Base-by-base conservation (phyloP, 305 asterid genomes). In the Fraxinus latifolia region DNA sequence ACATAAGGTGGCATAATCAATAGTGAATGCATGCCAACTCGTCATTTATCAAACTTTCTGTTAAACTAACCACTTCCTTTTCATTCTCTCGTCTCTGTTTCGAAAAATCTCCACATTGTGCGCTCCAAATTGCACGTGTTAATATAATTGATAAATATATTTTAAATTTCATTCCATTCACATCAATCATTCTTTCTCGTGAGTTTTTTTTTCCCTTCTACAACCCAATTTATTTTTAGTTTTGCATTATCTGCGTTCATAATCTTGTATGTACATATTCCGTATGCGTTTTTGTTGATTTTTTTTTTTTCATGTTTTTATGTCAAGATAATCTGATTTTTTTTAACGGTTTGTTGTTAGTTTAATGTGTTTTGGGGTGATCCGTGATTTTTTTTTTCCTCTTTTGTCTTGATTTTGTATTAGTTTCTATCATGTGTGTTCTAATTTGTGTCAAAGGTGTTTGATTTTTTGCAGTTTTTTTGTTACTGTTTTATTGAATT, bases 51-150 rank as follows among this genome's bases (percentile, higher is more conserved):
- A 12, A 44, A 44, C 55, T 44, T 44, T 12, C n/a, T 44, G 53
- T 42, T n/a, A 44, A 44, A 44, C 55, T 44, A 44, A 44, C 62
- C 21, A 42, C 2, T 25, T 25, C 33, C 11, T 21, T 80, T 75
- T 23, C 58, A 65, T 76, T 83, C 87, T 84, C 82, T 76, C 84
- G 36, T 81, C 79, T 37, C 85, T 12, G 78, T 86, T 84, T 77
- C 86, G 79, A 74, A 80, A 82, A 82, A 78, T 80, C 80, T 84
- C 87, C 89, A 78, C 82, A 82, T 71, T 82, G 84, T 82, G 42
- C 87, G 87, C 84, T 79, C 79, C 80, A 62, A 79, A 79, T 78
- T 79, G 67, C 83, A 68, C 83, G 76, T 77, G 78, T 79, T 72
- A 77, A 79, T 31, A 68, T 27, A 79, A 77, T 74, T 74, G 62